Evolutionary conservation across 345 rosid genomes (phyloP), one percentile per base, ranked within the genome.

Genomic region (Rhizophora mangle): DNA sequence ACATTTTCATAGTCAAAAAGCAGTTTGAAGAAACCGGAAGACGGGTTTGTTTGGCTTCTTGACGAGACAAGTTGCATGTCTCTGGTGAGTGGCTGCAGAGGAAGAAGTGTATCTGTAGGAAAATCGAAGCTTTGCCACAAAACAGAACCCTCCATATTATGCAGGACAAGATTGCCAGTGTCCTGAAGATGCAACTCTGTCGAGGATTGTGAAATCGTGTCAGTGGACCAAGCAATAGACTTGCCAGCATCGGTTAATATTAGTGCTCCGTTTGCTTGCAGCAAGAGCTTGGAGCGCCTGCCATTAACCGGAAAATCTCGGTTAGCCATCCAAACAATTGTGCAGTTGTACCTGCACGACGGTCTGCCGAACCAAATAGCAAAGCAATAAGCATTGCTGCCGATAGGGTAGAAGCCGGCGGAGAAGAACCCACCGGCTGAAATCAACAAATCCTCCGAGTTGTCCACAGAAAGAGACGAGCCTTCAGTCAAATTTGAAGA

Each of bases 31-130:
- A 58, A 70, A 22, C 83, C 83, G 0, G 71, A 65, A 27, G 81
- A 79, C 30, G 43, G 62, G 71, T 80, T 79, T 30, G 21, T 49
- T 62, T 24, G 22, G 60, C 84, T 76, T 68, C 79, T 74, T 13
- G 80, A 67, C 0, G 84, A 79, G 29, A 84, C 34, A 36, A 82
- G 73, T 6, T 37, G 1, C 8, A 65, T 63, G 56, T 78, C 64
- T 65, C 62, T 55, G 9, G 75, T 69, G 20, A 80, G 59, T 13
- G 36, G 36, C 68, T 84, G 88, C n/a, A 29, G 18, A 2, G 88
- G 84, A 55, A 85, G 84, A 34, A 82, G 72, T 6, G 83, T 85
- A 60, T 85, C 84, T 0, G 84, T 85, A 1, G 84, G 84, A 11
- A 37, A 73, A 55, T 74, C 69, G 46, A 80, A 77, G 68, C 81